These are phyloP conservation scores for Colletotrichum theobromicola DNA, from an alignment of 2,329 filamentous ascomycete genomes.

Conservation along the genomic window DNA sequence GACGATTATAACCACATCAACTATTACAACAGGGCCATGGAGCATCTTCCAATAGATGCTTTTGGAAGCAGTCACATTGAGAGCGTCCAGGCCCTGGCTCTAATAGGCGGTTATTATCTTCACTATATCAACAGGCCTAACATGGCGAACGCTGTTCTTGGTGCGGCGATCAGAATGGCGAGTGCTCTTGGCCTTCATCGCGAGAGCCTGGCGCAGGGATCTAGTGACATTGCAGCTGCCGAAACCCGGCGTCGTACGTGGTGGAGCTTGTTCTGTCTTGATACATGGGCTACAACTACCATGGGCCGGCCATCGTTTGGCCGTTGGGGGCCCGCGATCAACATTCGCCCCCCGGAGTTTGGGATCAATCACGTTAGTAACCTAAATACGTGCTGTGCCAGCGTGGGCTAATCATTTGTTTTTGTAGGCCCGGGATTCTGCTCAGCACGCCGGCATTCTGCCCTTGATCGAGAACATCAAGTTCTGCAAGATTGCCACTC, in stretches of 20 bases:
- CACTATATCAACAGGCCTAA: conserved; percentile 81
- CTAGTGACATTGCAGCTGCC: conserved; percentile 54
- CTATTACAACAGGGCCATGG: conserved; percentile 73
- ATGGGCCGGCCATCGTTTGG: conserved; percentile 74
- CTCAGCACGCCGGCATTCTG: conserved; percentile 68
- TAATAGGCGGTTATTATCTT: conserved; percentile 78
- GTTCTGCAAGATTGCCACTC: conserved; percentile 80
- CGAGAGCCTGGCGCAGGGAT: conserved; percentile 54
- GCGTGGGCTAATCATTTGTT: neutral
- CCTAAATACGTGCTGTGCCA: neutral
- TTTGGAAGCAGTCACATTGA: conserved; percentile 70
- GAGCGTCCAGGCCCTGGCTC: conserved; percentile 71
- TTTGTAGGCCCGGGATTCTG: conserved; percentile 47
- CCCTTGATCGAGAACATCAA: conserved; percentile 78
- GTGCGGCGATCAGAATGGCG: conserved; percentile 76
- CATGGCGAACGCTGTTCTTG: conserved; percentile 76
- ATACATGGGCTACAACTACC: conserved; percentile 76
- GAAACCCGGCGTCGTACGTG: conserved; percentile 72
- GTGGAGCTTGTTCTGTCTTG: conserved; percentile 78
- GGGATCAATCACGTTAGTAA: conserved; percentile 44
- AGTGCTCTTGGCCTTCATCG: conserved; percentile 75
- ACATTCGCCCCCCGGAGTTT: conserved; percentile 65
- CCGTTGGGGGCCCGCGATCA: conserved; percentile 71
- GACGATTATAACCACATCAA: conserved; percentile 71
- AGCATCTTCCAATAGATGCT: conserved; percentile 69